Base-by-base conservation (phyloP, 169 alveolate genomes). In the Babesia divergens region DNA sequence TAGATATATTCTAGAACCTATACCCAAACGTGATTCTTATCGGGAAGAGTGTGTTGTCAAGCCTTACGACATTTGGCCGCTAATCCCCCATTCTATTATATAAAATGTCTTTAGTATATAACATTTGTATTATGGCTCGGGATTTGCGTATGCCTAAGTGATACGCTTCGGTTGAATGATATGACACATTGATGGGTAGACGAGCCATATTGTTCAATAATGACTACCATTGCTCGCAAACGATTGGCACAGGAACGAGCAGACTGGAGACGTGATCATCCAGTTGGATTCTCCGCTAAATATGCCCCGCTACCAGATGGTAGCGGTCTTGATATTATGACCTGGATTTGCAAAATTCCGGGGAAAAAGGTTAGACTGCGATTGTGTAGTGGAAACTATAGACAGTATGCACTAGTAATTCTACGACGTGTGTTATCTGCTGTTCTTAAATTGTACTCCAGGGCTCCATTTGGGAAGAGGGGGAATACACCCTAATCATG, bases 251-350 rank as follows among this genome's bases (percentile, higher is more conserved):
- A 94, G 80, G 99, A 95, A 67, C 80, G 99, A 49, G 93, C 97
- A 35, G 97, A 95, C 53, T 96, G 99, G 99, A 89, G 99, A 59
- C 89, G 94, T 53, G 99, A 96, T 68, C 99, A 96, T 75, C 99
- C 99, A 16, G 95, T 92, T 44, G 99, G 99, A 24, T 97, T 97
- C 80, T 93, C 96, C 3, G 99, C 99, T 0, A 95, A 93, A 59
- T 97, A 96, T 59, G 93, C 96, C 37, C 95, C 93, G 14, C 91
- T 90, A 64, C 95, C 91, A 16, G 98, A 95, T 72, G 97, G 95
- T 0, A 82, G 86, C 28, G 97, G 98, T 65, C 90, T 83, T 44
- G 95, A 97, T 82, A 89, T 95, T 62, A 84, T 95, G 93, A 94
- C 85, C 72, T 96, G 99, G 99, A 91, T 92, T n/a, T 96, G 99